phyloP scores from a whole-genome alignment of 108 stramenopile genomes.

The Skeletonema marinoi region DNA sequence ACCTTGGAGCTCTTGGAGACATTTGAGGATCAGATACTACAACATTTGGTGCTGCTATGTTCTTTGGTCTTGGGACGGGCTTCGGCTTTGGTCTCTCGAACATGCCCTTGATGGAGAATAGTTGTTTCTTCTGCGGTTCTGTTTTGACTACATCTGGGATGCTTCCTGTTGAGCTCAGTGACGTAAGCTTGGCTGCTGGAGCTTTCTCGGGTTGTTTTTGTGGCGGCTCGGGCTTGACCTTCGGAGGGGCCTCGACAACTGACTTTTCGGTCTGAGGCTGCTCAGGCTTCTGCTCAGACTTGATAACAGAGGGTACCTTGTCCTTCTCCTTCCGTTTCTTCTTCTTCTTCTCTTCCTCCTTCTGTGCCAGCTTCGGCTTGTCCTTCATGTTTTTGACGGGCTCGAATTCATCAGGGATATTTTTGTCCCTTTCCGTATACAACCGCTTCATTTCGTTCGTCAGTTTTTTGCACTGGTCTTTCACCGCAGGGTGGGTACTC shows the following conservation, averaged over 20 bases:
- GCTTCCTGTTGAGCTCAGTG: not conserved
- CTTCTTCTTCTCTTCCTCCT: constrained; percentile 7
- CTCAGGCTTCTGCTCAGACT: constrained; percentile 28
- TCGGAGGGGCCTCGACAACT: not conserved
- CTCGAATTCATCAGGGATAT: constrained; percentile 47
- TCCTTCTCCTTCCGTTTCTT: constrained; percentile 9
- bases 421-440: constrained; percentile 41
- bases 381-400: constrained; percentile 37
- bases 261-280: not conserved
- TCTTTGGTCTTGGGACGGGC: constrained; percentile 29
- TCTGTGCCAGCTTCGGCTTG: not conserved
- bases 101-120: constrained; percentile 54
- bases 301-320: constrained; percentile 14
- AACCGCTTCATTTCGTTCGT: constrained; percentile 54
- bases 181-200: not conserved
- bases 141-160: constrained; percentile 4
- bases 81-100: constrained; percentile 45
- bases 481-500: constrained; percentile 32
- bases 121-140: constrained; percentile 26
- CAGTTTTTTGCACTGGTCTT: constrained; percentile 42
- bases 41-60: not conserved
- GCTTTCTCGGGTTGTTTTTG: constrained; percentile 12
- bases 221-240: constrained; percentile 31
- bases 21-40: constrained; percentile 15
- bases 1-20: constrained; percentile 34